Conservation (phyloP, 139 green algal genomes). For the Choricystis sp. region DNA sequence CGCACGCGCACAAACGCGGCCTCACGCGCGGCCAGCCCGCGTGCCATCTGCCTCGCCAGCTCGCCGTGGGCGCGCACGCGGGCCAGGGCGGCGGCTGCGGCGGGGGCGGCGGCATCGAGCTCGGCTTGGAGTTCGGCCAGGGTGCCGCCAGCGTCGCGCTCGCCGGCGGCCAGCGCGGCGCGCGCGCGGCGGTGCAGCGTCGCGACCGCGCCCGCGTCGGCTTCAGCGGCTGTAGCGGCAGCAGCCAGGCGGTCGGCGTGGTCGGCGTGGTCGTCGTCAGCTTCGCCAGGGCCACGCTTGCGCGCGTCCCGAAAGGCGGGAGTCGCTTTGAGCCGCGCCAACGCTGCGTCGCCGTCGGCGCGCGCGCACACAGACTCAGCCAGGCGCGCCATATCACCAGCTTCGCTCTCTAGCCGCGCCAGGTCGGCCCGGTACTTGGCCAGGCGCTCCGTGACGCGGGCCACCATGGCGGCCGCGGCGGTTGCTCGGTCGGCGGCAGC, state of each 20-base stretch:
- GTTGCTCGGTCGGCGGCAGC: no score
- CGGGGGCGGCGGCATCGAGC: not conserved
- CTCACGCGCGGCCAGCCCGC: not conserved
- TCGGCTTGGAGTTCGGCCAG: not conserved
- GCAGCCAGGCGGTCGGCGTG: no score
- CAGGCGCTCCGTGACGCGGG: no score
- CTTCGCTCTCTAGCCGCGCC: no score
- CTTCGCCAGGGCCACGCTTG: not conserved
- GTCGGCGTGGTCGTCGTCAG: no score
- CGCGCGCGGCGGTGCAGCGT: not conserved
- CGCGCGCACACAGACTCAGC: not conserved
- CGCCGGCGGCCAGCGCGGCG: not conserved
- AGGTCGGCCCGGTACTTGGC: no score
- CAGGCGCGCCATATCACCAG: no score
- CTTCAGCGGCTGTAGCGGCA: not conserved
- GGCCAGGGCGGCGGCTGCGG: no score
- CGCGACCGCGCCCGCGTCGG: not conserved
- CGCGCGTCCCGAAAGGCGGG: not conserved
- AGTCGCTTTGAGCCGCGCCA: not conserved
- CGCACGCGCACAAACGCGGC: constrained; percentile 9
- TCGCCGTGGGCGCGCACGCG: not conserved
- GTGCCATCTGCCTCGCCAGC: not conserved
- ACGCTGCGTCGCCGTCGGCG: not conserved
- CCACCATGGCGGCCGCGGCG: no score
- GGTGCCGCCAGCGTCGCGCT: not conserved